A percentile compares a stretch with the other conserved stretches of the same genome.
Conservation (phyloP, 2,329 filamentous ascomycete genomes). For the Xylariaceae sp. region DNA sequence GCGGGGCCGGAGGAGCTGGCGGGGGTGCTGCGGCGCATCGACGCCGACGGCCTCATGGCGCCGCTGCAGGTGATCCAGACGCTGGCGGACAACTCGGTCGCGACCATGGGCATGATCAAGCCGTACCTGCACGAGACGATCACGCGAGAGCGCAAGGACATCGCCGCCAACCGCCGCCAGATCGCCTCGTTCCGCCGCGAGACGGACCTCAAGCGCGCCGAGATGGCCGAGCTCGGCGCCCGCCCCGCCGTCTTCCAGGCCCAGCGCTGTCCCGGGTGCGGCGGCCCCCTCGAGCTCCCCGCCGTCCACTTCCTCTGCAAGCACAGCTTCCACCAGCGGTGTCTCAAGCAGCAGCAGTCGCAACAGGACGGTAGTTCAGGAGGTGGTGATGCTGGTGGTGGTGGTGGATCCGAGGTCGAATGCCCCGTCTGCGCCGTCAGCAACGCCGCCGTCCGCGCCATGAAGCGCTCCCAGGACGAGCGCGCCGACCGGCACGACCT, state of each 20-base stretch:
- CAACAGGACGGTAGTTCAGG: too few relatives aligned
- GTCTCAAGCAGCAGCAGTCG: conserved; percentile 67
- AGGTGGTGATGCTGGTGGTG: conserved; percentile 22
- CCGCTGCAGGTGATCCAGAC: conserved; percentile 96
- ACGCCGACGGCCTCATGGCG: conserved; percentile 89
- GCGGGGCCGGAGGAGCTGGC: conserved; percentile 82
- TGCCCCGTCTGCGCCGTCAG: conserved; percentile 84
- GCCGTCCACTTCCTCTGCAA: conserved; percentile 96
- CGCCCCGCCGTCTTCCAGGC: conserved; percentile 91
- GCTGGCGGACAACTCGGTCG: conserved; percentile 68
- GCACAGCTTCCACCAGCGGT: conserved; percentile 93
- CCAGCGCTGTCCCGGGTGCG: conserved; percentile 83
- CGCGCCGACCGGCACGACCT: conserved; percentile 85
- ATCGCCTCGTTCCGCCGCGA: conserved; percentile 84
- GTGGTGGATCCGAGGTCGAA: conserved; percentile 65
- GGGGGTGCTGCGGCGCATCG: conserved; percentile 79
- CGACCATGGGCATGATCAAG: conserved; percentile 97
- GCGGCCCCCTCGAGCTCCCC: conserved; percentile 77
- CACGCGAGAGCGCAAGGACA: conserved; percentile 83
- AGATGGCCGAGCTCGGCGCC: conserved; percentile 74
- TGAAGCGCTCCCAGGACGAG: conserved; percentile 83
- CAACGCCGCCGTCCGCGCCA: conserved; percentile 86
- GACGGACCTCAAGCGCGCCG: conserved; percentile 76
- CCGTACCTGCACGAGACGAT: conserved; percentile 89
- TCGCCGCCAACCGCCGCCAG: conserved; percentile 75